These are phyloP conservation scores for Aphanomyces astaci DNA, from an alignment of 352 stramenopile genomes.

Conservation along the genomic window DNA sequence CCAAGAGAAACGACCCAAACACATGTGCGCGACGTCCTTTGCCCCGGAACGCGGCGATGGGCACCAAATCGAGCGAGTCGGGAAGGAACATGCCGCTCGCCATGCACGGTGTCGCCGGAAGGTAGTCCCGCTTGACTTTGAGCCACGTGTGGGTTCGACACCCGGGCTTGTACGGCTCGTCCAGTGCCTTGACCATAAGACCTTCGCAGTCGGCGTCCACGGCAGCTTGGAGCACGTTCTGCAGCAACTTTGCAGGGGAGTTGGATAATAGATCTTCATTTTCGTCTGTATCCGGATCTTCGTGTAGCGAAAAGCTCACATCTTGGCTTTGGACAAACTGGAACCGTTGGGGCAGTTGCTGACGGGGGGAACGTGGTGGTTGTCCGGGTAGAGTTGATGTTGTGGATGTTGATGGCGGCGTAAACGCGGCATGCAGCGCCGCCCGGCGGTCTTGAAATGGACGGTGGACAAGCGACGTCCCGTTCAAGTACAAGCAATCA, in stretches of 20 bases:
- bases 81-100: constrained; percentile 52
- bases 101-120: constrained; percentile 26
- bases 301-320: constrained; percentile 26
- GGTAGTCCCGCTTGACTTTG: constrained; percentile 79
- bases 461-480: constrained; percentile 34
- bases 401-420: constrained; percentile 30
- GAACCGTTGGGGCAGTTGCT: constrained; percentile 25
- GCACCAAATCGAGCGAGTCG: constrained; percentile 96
- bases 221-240: constrained; percentile 37
- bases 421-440: constrained; percentile 32
- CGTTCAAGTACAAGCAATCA: constrained; percentile 54
- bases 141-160: constrained; percentile 74
- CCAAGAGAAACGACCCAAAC: constrained; percentile 98
- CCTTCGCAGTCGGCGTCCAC: constrained; percentile 64
- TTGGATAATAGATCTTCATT: no score
- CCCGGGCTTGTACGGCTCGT: constrained; percentile 56
- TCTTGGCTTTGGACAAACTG: constrained; percentile 61
- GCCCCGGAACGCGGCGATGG: constrained; percentile 95
- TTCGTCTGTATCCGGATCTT: background rate
- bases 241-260: no score
- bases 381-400: no score
- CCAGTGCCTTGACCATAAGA: constrained; percentile 68
- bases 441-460: constrained; percentile 40
- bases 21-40: constrained; percentile 90
- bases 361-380: no score